Conservation (phyloP, 257 asterid species). For the Solanum paucissectum region DNA sequence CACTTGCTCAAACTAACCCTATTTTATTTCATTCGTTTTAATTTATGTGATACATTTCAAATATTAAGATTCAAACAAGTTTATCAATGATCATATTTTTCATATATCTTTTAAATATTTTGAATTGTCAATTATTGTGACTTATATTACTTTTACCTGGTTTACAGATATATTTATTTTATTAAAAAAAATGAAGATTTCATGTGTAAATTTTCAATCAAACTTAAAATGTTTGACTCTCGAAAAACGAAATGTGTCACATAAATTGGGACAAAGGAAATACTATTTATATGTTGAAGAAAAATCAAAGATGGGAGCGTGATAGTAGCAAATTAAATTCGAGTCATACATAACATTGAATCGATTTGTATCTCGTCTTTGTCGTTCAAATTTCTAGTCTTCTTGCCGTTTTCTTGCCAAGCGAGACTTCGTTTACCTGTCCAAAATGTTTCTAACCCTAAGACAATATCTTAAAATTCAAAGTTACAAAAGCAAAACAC, state of each 20-base stretch:
- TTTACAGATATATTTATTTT: no score
- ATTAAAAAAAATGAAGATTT: no score
- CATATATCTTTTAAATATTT: no score
- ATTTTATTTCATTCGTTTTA: no score
- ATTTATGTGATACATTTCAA: no score
- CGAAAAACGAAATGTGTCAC: no score
- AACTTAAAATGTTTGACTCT: no score
- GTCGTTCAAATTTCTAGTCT: not conserved
- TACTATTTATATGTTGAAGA: not conserved
- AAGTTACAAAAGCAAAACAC: not conserved
- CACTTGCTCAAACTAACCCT: not conserved
- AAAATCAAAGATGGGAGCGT: not conserved
- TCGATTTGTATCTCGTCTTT: constrained; percentile 15
- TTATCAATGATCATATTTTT: no score
- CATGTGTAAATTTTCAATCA: no score
- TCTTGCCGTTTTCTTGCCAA: not conserved
- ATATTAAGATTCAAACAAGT: no score
- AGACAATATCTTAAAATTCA: not conserved
- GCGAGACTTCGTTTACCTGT: not conserved
- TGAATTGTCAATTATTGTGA: no score
- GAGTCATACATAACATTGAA: not conserved
- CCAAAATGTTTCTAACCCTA: not conserved
- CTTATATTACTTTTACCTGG: no score
- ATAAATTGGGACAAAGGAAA: rapidly evolving
- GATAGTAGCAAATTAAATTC: not conserved